Evolutionary conservation across 2,329 filamentous ascomycete species (phyloP).

Genomic region (Fusarium duplospermum): DNA sequence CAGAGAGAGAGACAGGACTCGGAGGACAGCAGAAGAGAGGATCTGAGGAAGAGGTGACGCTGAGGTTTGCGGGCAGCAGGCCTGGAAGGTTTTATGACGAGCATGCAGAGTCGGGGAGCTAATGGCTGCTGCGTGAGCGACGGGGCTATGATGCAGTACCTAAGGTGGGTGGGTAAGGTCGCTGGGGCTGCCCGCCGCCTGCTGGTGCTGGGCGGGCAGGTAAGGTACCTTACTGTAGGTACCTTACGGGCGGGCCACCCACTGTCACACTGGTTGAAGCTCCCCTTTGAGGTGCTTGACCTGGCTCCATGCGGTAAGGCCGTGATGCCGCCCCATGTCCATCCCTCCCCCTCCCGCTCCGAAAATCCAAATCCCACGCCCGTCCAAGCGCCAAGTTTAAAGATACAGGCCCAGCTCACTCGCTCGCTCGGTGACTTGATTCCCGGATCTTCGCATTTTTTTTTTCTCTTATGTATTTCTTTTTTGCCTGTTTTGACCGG

Average conservation of each 20-base stretch:
- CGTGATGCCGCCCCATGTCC: background rate
- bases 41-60: constrained; percentile 40
- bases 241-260: background rate
- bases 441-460: constrained; percentile 9
- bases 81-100: constrained; percentile 47
- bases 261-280: constrained; percentile 10
- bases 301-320: constrained; percentile 32
- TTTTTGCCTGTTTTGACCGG: constrained; percentile 22
- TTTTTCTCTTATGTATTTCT: constrained; percentile 4
- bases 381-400: constrained; percentile 3
- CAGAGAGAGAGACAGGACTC: constrained; percentile 15
- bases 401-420: background rate
- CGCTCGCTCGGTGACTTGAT: constrained; percentile 11
- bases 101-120: constrained; percentile 42
- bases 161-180: constrained; percentile 29
- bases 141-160: constrained; percentile 47
- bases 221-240: background rate
- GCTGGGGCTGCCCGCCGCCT: constrained; percentile 3
- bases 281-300: constrained; percentile 5
- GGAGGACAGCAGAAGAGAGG: constrained; percentile 30
- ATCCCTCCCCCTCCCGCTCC: background rate
- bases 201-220: too few species aligned
- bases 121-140: constrained; percentile 41
- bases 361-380: constrained; percentile 3
- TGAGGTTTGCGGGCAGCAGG: constrained; percentile 36